These are phyloP conservation scores for Gracilaria domingensis DNA, from an alignment of 23 red algal species.

Conservation along the genomic window DNA sequence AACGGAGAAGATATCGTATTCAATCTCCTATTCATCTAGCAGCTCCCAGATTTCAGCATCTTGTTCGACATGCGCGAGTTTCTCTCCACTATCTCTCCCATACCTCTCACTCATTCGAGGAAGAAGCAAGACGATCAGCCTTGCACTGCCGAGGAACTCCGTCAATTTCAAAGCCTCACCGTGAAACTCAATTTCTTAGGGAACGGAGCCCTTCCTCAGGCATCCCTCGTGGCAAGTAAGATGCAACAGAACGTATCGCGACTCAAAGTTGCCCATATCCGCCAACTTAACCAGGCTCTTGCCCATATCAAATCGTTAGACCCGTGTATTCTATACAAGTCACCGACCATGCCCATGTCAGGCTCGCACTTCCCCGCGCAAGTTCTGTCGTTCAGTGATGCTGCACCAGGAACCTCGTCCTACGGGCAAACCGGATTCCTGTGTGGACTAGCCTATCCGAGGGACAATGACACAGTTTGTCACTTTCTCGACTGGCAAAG, in stretches of 20 bases:
- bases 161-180: neutral
- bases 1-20: neutral
- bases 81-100: neutral
- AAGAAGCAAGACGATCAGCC: neutral
- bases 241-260: neutral
- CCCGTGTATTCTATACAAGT: neutral
- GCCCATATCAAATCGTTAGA: neutral
- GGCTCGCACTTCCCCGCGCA: neutral
- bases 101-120: neutral
- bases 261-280: neutral
- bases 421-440: conserved; percentile 27
- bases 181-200: neutral
- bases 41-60: neutral
- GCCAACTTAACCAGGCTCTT: conserved; percentile 1
- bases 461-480: neutral
- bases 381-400: conserved; percentile 1
- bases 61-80: conserved; percentile 14
- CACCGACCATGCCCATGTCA: neutral
- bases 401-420: neutral
- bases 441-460: neutral
- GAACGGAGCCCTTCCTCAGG: neutral
- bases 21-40: conserved; percentile 8
- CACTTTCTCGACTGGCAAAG: conserved; percentile 31
- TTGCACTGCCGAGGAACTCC: neutral
- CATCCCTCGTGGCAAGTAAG: neutral